Evolutionary conservation across 495 filamentous ascomycete species (phyloP).

Genomic region (Aspergillus carlsbadensis): DNA sequence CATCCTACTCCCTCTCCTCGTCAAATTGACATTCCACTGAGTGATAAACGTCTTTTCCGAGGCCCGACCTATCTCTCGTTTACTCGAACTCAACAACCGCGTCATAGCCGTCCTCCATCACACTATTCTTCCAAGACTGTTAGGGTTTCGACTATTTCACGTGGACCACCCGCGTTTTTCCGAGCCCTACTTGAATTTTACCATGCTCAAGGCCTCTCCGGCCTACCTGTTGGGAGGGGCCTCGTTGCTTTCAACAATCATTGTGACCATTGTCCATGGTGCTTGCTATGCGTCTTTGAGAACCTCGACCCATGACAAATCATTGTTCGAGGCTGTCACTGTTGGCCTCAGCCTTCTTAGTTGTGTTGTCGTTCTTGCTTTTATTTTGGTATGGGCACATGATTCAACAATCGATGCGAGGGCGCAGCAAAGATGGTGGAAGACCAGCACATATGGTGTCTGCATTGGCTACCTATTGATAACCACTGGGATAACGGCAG

Average conservation of each 20-base stretch:
- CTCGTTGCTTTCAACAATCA: conserved; percentile 27
- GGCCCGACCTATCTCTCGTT: background rate
- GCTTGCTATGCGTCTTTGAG: conserved; percentile 30
- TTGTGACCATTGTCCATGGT: conserved; percentile 35
- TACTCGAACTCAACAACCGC: background rate
- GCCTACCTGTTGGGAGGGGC: conserved; percentile 28
- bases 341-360: conserved; percentile 29
- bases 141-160: background rate
- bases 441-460: conserved; percentile 18
- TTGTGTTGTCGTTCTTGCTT: conserved; percentile 27
- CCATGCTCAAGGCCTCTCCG: conserved; percentile 21
- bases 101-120: background rate
- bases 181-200: background rate
- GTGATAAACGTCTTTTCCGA: too few species aligned
- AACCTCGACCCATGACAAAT: conserved; percentile 17
- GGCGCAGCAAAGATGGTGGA: conserved; percentile 22
- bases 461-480: conserved; percentile 31
- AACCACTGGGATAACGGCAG: conserved; percentile 30
- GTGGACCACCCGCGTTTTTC: background rate
- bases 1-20: background rate
- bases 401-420: conserved; percentile 19
- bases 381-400: conserved; percentile 26
- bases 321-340: conserved; percentile 24
- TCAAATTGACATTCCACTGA: too few species aligned
- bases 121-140: background rate